Conservation (phyloP, 257 asterid genomes). For the Solanum bukasovii region DNA sequence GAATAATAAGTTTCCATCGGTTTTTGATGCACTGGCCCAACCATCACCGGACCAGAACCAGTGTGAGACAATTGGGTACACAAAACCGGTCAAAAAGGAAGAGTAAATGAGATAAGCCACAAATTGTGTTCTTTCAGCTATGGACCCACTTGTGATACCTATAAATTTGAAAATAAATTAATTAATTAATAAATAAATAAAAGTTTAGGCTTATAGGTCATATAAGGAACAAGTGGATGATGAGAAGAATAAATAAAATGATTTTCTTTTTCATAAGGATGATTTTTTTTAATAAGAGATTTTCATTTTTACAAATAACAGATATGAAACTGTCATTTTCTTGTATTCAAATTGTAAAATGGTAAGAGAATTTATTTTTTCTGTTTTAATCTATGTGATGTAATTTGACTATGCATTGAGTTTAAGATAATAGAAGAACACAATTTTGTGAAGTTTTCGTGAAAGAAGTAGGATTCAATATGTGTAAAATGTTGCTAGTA, state of each 20-base stretch:
- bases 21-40: constrained; percentile 66
- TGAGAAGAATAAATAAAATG: background rate
- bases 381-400: background rate
- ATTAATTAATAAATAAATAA: background rate
- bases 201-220: background rate
- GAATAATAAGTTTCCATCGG: constrained; percentile 28
- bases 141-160: constrained; percentile 70
- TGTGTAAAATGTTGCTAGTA: background rate
- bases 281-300: too few species aligned
- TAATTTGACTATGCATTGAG: background rate
- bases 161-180: background rate
- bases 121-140: constrained; percentile 83
- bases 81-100: constrained; percentile 72
- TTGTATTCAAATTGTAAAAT: too few species aligned
- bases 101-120: constrained; percentile 75
- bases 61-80: constrained; percentile 78
- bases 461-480: background rate
- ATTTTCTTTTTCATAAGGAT: too few species aligned
- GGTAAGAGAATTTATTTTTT: background rate
- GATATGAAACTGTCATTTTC: too few species aligned
- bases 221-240: background rate
- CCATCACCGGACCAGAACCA: constrained; percentile 90
- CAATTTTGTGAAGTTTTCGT: background rate
- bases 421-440: background rate
- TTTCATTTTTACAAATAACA: too few species aligned